Evolutionary conservation across 495 filamentous ascomycete species (phyloP), one percentile per base, ranked within the genome.

Genomic region (Stereocaulon alpinum): DNA sequence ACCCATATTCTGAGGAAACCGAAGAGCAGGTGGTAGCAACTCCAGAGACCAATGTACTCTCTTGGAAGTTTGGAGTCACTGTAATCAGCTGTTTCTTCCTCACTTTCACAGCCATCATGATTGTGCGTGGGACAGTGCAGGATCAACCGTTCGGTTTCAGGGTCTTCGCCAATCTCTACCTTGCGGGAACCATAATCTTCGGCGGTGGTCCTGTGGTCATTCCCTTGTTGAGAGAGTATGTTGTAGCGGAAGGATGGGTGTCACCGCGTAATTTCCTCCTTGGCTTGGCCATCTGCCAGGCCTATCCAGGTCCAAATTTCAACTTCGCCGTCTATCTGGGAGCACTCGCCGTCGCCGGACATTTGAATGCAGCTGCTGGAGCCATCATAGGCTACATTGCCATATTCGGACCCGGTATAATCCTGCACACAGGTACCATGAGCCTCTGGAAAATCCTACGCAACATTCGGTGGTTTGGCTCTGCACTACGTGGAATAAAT

Each of bases 171-270:
- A 88, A 88, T 68, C 78, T 89, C 66, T 88, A 82, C 65, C 79
- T 88, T 15, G 85, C 86, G 2, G 85, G 86, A 22, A 88, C 86
- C 4, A 82, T 89, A 62, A 87, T 88, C 64, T 87, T 89, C 66
- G 86, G 85, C 50, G 86, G 86, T 15, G 86, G 86, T 1, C 86
- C 86, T 2, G 86, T 87, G 15, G 86, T 89, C 4, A 85, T 89
- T 56, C 86, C 86, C 0, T 74, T 88, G 4, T 73, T 88, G 10
- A 76, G 83, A 29, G 77, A 81, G 59, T 87, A 88, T 68, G 78
- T 89, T 24, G 86, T 88, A 0, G 73, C 74, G 6, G 78, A 81
- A 51, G 82, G 83, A 32, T 88, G 84, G 85, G 85, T 88, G 5
- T 76, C 75, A 3, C 73, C 83, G 1, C 76, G 86, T 0, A 82